A percentile compares a stretch with the other conserved stretches of the same genome.
Conservation (phyloP, 2,329 filamentous ascomycete species). For the Claviceps fusiformis region DNA sequence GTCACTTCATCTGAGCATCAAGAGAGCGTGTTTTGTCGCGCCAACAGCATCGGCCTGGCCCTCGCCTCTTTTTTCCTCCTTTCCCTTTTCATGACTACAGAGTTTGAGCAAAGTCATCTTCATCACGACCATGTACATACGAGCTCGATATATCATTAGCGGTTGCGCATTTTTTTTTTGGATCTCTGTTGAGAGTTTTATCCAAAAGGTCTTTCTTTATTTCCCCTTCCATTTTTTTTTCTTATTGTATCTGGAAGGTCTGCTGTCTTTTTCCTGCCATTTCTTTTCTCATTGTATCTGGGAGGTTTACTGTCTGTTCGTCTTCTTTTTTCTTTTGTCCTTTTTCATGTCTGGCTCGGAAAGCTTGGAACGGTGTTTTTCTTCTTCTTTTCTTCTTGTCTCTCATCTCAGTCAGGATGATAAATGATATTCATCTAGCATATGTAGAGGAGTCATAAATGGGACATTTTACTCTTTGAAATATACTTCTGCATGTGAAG, state of each 20-base stretch:
- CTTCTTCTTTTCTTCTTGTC: not conserved
- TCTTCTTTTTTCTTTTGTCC: not conserved
- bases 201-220: not conserved
- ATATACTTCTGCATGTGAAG: too few species aligned
- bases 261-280: not conserved
- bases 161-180: not conserved
- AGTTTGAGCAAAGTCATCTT: not conserved
- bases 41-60: not conserved
- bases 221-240: not conserved
- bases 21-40: not conserved
- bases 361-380: not conserved
- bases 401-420: too few species aligned
- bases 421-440: too few species aligned
- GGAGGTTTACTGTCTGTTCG: too few species aligned
- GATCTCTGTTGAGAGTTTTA: not conserved
- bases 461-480: too few species aligned
- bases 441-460: too few species aligned
- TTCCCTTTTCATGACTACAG: not conserved
- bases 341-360: not conserved
- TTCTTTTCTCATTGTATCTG: too few species aligned
- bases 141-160: constrained; percentile 2
- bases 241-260: not conserved
- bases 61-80: not conserved
- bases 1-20: not conserved
- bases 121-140: constrained; percentile 2